phyloP scores from a whole-genome alignment of 164 flowering plant genomes.

The Piper longum region DNA sequence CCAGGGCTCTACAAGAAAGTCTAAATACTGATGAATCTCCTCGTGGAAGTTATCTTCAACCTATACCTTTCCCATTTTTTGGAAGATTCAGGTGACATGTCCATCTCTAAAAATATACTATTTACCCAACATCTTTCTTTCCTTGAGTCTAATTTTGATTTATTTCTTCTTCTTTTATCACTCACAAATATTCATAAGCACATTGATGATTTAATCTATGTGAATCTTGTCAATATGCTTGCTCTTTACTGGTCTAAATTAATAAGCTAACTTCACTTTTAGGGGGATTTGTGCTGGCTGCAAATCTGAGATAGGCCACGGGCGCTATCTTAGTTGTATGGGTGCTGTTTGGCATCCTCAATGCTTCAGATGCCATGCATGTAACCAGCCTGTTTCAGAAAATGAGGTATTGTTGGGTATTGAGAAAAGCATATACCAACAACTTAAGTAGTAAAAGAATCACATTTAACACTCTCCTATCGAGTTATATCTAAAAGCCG shows the following conservation, averaged over 20 bases:
- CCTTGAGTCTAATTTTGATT: no score
- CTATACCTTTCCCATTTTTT: constrained; percentile 41
- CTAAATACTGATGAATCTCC: constrained; percentile 33
- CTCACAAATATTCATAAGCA: no score
- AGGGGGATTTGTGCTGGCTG: constrained; percentile 87
- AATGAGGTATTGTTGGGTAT: constrained; percentile 45
- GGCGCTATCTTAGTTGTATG: constrained; percentile 88
- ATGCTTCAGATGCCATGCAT: constrained; percentile 83
- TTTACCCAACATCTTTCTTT: no score
- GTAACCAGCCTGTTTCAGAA: constrained; percentile 74
- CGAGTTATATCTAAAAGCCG: not conserved
- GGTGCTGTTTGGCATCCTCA: constrained; percentile 92
- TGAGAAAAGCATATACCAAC: no score
- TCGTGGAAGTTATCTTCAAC: constrained; percentile 18
- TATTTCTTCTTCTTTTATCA: no score
- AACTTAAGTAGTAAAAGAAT: no score
- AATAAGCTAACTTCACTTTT: not conserved
- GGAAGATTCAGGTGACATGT: constrained; percentile 45
- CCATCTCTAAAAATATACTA: no score
- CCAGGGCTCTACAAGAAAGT: constrained; percentile 79
- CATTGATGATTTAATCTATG: no score
- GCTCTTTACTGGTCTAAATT: no score
- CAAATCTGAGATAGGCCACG: constrained; percentile 76
- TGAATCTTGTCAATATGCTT: no score
- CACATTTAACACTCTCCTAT: not conserved